Base-by-base conservation (phyloP, 495 filamentous ascomycete genomes). In the Aspergillus saccharolyticus region DNA sequence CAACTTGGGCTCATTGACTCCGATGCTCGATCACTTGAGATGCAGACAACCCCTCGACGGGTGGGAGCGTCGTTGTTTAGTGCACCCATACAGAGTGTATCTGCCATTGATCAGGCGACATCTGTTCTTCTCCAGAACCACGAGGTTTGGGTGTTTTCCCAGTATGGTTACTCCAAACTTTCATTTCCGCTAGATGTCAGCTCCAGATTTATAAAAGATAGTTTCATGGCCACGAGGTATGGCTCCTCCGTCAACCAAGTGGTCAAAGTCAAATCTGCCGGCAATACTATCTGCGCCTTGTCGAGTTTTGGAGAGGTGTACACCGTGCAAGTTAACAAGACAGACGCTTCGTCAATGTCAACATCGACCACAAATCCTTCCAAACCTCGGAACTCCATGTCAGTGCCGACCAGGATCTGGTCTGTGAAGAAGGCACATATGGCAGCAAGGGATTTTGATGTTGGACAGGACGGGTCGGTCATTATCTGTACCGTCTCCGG, bases 1-100 rank as follows among this genome's bases (percentile, higher is more conserved):
- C 94, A 98, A 63, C 81, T 98, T 47, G 95, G 94, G 4, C 76
- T 98, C 44, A 88, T 97, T 65, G 95, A 96, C 67, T 92, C 94
- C 14, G 93, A 97, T 70, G 91, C 95, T 42, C 85, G 90, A 18
- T 96, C 91, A 0, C 83, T 96, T 16, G 89, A 92, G 56, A 74
- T 83, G 17, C 94, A 98, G 68, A 78, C 79, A 14, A 87, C 81
- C 1, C 95, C 94, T 14, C 82, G 93, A 43, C 91, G 87, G 59
- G 92, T 97, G 25, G 89, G 90, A 0, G 90, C 89, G 0, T 91
- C 90, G 2, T 78, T 96, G 0, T 92, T 97, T 63, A 86, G 85
- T 15, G 83, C 83, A 8, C 76, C 85, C 0, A 95, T 97, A 53
- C 75, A 77, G 39, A 87, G 86, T 71, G 87, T 94, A 0, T 86